These are phyloP conservation scores for Leccinum imitatum DNA, from an alignment of 768 basidiomycete species.

Conservation along the genomic window DNA sequence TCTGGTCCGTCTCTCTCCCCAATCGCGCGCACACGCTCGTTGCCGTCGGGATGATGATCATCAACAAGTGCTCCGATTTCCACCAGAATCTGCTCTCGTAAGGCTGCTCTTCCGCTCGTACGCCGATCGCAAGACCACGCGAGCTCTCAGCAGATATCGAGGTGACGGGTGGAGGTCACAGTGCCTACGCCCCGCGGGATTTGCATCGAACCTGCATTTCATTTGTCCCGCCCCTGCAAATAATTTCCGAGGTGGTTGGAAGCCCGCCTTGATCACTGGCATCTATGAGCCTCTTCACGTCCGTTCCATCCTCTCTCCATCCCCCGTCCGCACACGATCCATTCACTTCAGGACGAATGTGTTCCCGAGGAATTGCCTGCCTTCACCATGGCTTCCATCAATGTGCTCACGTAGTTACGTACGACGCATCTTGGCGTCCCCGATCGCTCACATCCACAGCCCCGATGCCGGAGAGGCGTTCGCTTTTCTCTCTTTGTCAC, in stretches of 20 bases:
- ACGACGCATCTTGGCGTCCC: not conserved
- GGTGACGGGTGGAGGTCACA: constrained; percentile 70
- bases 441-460: constrained; percentile 36
- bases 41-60: constrained; percentile 75
- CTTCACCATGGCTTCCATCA: constrained; percentile 57
- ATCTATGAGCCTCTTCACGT: constrained; percentile 91
- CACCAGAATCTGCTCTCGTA: constrained; percentile 56
- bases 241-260: constrained; percentile 72
- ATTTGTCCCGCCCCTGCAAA: constrained; percentile 67
- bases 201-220: constrained; percentile 71
- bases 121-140: constrained; percentile 55
- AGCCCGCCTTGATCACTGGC: constrained; percentile 42
- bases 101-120: constrained; percentile 71
- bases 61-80: constrained; percentile 81
- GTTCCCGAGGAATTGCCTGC: constrained; percentile 76
- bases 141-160: constrained; percentile 69
- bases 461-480: constrained; percentile 89
- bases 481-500: constrained; percentile 58
- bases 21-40: not conserved
- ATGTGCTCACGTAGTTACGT: constrained; percentile 61
- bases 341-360: constrained; percentile 61
- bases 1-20: constrained; percentile 53
- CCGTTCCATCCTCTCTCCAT: constrained; percentile 24
- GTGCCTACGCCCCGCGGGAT: constrained; percentile 52
- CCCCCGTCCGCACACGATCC: constrained; percentile 1